Evolutionary conservation across 768 basidiomycete genomes (phyloP).

Genomic region (Clitopilus passeckerianus): DNA sequence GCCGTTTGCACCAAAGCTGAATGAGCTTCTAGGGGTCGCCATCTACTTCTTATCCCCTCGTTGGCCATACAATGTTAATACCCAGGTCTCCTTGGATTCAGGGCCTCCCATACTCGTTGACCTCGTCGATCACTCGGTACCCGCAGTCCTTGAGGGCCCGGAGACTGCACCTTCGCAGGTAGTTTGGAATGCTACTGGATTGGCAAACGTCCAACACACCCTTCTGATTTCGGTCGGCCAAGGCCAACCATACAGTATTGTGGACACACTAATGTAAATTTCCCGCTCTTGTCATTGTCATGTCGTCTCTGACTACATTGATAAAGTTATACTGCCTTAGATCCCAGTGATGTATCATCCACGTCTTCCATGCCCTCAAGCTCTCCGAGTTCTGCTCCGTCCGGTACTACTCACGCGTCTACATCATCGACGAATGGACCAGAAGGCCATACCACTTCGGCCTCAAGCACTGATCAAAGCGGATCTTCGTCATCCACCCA

Average conservation of each 20-base stretch:
- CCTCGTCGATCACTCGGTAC: conserved; percentile 29
- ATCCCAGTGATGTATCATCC: conserved; percentile 10
- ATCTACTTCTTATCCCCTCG: conserved; percentile 38
- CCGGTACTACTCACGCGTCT: not conserved
- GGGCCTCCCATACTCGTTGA: conserved; percentile 27
- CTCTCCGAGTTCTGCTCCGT: conserved; percentile 10
- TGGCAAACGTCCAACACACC: conserved; percentile 28
- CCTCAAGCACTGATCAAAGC: not conserved
- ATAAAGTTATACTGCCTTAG: conserved; percentile 18
- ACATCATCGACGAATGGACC: conserved; percentile 10
- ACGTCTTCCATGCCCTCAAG: conserved; percentile 10
- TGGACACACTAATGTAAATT: conserved; percentile 35
- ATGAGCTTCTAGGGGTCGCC: conserved; percentile 25
- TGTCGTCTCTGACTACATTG: not conserved
- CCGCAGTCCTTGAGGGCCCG: conserved; percentile 23
- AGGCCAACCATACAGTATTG: conserved; percentile 28
- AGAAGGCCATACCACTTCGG: not conserved
- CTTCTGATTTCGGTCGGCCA: conserved; percentile 31
- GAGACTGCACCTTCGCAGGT: conserved; percentile 32
- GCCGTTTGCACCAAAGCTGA: not conserved
- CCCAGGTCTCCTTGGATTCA: conserved; percentile 32
- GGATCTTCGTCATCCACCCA: conserved; percentile 14
- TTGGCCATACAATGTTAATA: conserved; percentile 42
- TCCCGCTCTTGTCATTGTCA: not conserved
- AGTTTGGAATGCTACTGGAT: conserved; percentile 29